phyloP scores from a whole-genome alignment of 257 asterid species.

The Voacanga thouarsii region DNA sequence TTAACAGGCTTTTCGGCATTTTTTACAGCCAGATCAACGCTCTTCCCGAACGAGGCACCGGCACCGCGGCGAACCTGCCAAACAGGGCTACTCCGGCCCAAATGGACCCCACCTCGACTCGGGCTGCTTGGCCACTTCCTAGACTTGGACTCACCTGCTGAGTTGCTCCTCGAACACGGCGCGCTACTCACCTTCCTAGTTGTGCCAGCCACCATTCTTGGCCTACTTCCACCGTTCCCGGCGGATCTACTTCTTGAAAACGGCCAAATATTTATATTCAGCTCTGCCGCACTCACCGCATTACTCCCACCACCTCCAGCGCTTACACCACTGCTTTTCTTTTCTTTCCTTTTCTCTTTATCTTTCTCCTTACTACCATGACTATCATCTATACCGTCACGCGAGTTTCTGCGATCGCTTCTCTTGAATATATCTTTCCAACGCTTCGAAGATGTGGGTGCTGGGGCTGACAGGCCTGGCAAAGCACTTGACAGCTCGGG shows the following conservation, averaged over 20 bases:
- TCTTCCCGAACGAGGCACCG: slow-evolving; percentile 2
- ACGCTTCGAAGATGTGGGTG: slow-evolving; percentile 63
- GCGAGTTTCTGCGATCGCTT: slow-evolving; percentile 30
- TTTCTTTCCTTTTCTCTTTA: slow-evolving; percentile 46
- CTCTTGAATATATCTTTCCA: slow-evolving; percentile 78
- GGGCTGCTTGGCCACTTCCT: slow-evolving; percentile 81
- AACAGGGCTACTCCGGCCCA: slow-evolving; percentile 82
- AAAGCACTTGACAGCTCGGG: slow-evolving; percentile 23
- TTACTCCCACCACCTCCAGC: slow-evolving; percentile 21
- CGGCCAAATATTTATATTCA: slow-evolving; percentile 89
- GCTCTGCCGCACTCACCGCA: slow-evolving; percentile 58
- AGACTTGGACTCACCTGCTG: slow-evolving; percentile 80
- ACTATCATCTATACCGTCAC: slow-evolving; percentile 3
- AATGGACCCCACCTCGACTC: slow-evolving; percentile 62
- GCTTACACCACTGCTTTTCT: slow-evolving; percentile 32
- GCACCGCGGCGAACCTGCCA: slow-evolving; percentile 72
- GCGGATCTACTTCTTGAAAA: slow-evolving; percentile 93
- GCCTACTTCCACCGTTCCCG: slow-evolving; percentile 72
- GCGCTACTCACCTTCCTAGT: slow-evolving; percentile 88
- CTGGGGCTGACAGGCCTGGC: slow-evolving; percentile 28
- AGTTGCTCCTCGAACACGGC: slow-evolving; percentile 96
- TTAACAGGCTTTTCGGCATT: slow-evolving; percentile 33
- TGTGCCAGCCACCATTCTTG: slow-evolving; percentile 34
- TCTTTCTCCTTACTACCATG: slow-evolving; percentile 21
- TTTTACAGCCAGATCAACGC: slow-evolving; percentile 19